Conservation (phyloP, 2,329 filamentous ascomycete species). For the Fusarium pininemorale region DNA sequence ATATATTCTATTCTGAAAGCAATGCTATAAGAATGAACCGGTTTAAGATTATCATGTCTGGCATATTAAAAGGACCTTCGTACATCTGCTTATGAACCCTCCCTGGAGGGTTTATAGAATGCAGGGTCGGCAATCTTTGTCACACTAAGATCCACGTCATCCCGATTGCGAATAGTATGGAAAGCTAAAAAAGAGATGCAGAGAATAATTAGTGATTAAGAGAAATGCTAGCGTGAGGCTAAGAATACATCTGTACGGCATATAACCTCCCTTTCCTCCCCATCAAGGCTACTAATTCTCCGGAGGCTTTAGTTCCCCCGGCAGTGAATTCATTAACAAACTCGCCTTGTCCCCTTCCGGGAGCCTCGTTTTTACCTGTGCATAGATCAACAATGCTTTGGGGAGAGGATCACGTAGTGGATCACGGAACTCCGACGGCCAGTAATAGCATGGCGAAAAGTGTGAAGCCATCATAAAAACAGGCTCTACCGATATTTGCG, state of each 20-base stretch:
- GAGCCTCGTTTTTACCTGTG: accelerated
- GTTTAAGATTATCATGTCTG: accelerated
- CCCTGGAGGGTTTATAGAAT: neutral
- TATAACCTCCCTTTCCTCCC: accelerated
- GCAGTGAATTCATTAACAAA: neutral
- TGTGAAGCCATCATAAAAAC: too few relatives aligned
- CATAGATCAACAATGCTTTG: neutral
- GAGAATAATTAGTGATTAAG: neutral
- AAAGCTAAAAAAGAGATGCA: too few relatives aligned
- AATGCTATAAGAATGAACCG: neutral
- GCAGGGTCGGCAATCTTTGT: neutral
- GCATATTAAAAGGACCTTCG: accelerated
- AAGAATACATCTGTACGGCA: neutral
- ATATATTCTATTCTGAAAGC: neutral
- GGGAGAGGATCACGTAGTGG: too few relatives aligned
- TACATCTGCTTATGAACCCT: neutral
- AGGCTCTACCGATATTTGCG: too few relatives aligned
- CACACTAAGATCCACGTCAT: neutral
- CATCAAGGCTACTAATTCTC: accelerated
- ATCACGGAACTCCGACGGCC: neutral
- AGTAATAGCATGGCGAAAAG: accelerated
- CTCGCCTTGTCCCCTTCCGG: accelerated
- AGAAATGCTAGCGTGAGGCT: neutral
- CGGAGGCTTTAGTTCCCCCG: neutral
- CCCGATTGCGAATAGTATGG: too few relatives aligned